Base-by-base conservation (phyloP, 768 basidiomycete genomes). In the Lactifluus subvellereus region DNA sequence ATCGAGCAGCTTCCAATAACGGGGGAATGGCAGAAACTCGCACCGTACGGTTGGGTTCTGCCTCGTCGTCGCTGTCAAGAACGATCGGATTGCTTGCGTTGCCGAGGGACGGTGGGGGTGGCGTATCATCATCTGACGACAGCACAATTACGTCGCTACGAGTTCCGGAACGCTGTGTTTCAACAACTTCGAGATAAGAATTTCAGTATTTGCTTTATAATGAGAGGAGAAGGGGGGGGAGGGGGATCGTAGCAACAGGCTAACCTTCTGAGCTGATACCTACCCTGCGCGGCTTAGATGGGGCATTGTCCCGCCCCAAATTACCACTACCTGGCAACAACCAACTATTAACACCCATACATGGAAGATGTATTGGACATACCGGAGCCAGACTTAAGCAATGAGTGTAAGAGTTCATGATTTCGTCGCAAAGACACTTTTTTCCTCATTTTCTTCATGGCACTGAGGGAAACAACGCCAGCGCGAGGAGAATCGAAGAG, bases 41-140 rank as follows among this genome's bases (percentile, higher is more conserved):
- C 30, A n/a, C 51, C 18, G 9, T 16, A 48, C 4, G 30, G 11
- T 2, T n/a, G 35, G 22, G 30, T 22, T 53, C 57, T 33, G 33
- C 54, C 9, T 64, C 63, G 9, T 64, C 59, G 3, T 60, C 63
- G 13, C 63, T 64, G 22, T 60, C 62, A 30, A 64, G 63, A 32
- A 64, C 27, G 30, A 64, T 64, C 3, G 63, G 63, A 14, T 64
- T 64, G 54, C 20, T 51, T 55, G 58, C 53, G 13, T 60, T n/a
- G 22, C 63, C 63, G 2, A 35, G 48, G 27, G 54, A 16, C 9
- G 54, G 47, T n/a, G n/a, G 48, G 27, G 54, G 20, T 18, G 54
- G 47, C 14, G n/a, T 37, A 50, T 51, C 63, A 48, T 45, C 49
- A 45, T 60, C 63, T 45, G 63, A 64, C 2, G 20, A 51, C 37